These are phyloP conservation scores for Spathaspora hagerdaliae DNA, from an alignment of 805 yeast species.

Conservation along the genomic window DNA sequence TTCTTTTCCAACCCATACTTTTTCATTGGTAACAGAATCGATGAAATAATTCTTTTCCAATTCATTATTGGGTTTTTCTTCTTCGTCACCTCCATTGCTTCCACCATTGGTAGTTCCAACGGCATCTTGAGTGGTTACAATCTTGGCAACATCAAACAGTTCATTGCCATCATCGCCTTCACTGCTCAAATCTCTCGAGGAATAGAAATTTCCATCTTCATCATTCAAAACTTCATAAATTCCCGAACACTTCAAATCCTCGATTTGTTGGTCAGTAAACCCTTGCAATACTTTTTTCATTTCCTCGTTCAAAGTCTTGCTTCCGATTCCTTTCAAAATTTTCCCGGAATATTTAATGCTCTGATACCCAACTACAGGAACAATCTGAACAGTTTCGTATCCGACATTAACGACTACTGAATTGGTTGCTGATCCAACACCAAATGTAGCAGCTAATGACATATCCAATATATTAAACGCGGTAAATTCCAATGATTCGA, in stretches of 20 bases:
- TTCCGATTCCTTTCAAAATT: slow-evolving; percentile 54
- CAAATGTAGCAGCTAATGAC: slow-evolving; percentile 67
- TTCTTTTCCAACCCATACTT: slow-evolving; percentile 77
- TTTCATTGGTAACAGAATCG: slow-evolving; percentile 52
- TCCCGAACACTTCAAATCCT: slow-evolving; percentile 65
- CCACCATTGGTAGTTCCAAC: slow-evolving; percentile 5
- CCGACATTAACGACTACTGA: slow-evolving; percentile 82
- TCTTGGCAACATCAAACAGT: slow-evolving; percentile 81
- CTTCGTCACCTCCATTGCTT: slow-evolving; percentile 21
- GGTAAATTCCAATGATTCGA: slow-evolving; percentile 68
- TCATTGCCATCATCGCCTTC: slow-evolving; percentile 46
- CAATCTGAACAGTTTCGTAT: slow-evolving; percentile 64
- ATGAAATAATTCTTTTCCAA: slow-evolving; percentile 67
- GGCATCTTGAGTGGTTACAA: slow-evolving; percentile 50
- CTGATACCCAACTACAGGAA: slow-evolving; percentile 75
- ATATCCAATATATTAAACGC: slow-evolving; percentile 69
- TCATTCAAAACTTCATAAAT: slow-evolving; percentile 78
- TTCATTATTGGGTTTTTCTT: slow-evolving; percentile 56
- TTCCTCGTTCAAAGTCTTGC: slow-evolving; percentile 53
- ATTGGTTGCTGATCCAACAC: slow-evolving; percentile 62
- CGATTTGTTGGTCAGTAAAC: slow-evolving; percentile 56
- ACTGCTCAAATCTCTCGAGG: slow-evolving; percentile 44
- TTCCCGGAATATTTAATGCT: slow-evolving; percentile 52
- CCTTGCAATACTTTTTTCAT: slow-evolving; percentile 53
- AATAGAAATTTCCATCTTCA: slow-evolving; percentile 63